Evolutionary conservation across 352 stramenopile species (phyloP).

Genomic region (Phytophthora capsici): DNA sequence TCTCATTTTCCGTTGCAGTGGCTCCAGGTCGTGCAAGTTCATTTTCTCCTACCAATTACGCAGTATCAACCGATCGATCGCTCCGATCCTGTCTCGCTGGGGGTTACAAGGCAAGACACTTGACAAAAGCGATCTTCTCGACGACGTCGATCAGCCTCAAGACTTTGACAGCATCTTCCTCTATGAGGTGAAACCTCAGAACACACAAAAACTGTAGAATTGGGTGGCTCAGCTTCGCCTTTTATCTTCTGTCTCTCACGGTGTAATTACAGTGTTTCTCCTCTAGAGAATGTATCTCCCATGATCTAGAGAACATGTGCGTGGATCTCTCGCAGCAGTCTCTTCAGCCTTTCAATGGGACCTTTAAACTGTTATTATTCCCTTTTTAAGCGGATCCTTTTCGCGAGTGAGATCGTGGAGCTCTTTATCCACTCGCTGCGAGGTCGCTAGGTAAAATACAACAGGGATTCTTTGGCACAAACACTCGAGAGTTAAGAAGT

Average conservation of each 20-base stretch:
- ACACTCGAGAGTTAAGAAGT: constrained; percentile 36
- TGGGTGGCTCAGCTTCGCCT: constrained; percentile 80
- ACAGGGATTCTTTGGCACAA: constrained; percentile 14
- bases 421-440: constrained; percentile 27
- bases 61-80: constrained; percentile 69
- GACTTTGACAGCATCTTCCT: constrained; percentile 62
- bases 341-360: constrained; percentile 53
- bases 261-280: constrained; percentile 1
- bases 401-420: constrained; percentile 19
- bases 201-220: constrained; percentile 13
- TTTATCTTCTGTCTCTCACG: constrained; percentile 58
- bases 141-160: constrained; percentile 9
- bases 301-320: constrained; percentile 46
- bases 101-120: constrained; percentile 42
- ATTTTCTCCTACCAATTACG: constrained; percentile 75
- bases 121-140: constrained; percentile 41
- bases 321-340: constrained; percentile 38
- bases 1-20: constrained; percentile 61
- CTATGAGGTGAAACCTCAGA: constrained; percentile 50
- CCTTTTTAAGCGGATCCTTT: constrained; percentile 5
- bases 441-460: constrained; percentile 6
- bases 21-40: constrained; percentile 39
- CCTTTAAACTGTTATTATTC: constrained; percentile 16
- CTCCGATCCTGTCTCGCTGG: constrained; percentile 59
- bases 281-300: constrained; percentile 38